phyloP scores from a whole-genome alignment of 192 early-diverging fungal species.

The Backusella tuberculispora region DNA sequence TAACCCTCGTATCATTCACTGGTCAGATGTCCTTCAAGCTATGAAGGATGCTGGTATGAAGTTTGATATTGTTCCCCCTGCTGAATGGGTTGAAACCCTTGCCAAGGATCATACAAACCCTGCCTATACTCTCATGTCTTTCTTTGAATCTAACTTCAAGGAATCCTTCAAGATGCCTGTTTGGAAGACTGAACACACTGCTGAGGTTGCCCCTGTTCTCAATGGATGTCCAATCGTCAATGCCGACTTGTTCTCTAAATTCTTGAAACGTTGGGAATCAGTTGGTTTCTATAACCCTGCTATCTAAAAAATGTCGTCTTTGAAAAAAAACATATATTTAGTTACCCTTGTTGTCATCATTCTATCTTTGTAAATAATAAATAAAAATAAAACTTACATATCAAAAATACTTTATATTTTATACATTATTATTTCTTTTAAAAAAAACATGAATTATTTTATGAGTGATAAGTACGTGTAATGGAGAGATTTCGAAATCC shows the following conservation, averaged over 20 bases:
- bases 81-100: slow-evolving; percentile 30
- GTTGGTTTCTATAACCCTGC: slow-evolving; percentile 17
- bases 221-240: background rate
- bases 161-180: background rate
- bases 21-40: slow-evolving; percentile 24
- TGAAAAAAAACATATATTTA: background rate
- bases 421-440: too few species aligned
- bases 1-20: slow-evolving; percentile 29
- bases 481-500: too few species aligned
- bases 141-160: slow-evolving; percentile 9
- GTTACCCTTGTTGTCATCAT: background rate
- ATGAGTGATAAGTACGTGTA: too few species aligned
- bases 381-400: background rate
- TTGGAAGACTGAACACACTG: slow-evolving; percentile 6
- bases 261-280: background rate
- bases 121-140: slow-evolving; percentile 26
- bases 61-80: slow-evolving; percentile 25
- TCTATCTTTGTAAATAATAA: slow-evolving; percentile 3
- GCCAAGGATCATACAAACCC: slow-evolving; percentile 30
- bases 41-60: slow-evolving; percentile 21
- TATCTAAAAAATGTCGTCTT: background rate
- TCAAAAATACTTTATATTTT: too few species aligned
- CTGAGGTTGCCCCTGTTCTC: background rate
- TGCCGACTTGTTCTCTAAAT: background rate
- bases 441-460: too few species aligned